Conservation (phyloP, 2,329 filamentous ascomycete genomes). For the Thelonectria blattea region DNA sequence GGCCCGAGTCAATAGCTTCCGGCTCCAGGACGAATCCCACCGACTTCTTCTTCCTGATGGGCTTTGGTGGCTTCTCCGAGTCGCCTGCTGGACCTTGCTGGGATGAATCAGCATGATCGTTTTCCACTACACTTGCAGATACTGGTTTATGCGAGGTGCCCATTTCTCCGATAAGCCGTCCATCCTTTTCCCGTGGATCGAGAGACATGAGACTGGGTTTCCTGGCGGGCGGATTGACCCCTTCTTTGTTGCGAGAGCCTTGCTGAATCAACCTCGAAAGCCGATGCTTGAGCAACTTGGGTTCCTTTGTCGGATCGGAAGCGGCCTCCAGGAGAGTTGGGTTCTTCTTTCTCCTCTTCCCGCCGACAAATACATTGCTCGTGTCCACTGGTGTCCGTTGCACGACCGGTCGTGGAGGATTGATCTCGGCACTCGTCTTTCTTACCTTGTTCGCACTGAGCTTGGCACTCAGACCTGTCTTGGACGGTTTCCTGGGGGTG, state of each 20-base stretch:
- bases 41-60: slow-evolving; percentile 32
- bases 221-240: slow-evolving; percentile 46
- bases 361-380: slow-evolving; percentile 54
- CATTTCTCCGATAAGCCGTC: background rate
- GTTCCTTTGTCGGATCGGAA: slow-evolving; percentile 48
- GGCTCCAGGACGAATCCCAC: slow-evolving; percentile 34
- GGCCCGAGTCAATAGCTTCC: slow-evolving; percentile 23
- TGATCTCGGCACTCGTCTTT: slow-evolving; percentile 8
- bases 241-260: slow-evolving; percentile 51
- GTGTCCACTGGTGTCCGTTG: slow-evolving; percentile 17
- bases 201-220: slow-evolving; percentile 40
- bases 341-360: slow-evolving; percentile 47
- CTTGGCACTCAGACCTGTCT: slow-evolving; percentile 12
- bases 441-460: slow-evolving; percentile 1
- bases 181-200: slow-evolving; percentile 29
- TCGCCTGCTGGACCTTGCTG: background rate
- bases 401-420: slow-evolving; percentile 11
- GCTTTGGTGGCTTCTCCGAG: background rate
- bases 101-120: background rate
- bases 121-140: slow-evolving; percentile 16
- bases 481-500: background rate
- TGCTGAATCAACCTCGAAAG: slow-evolving; percentile 50
- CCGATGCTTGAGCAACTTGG: slow-evolving; percentile 48
- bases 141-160: background rate
- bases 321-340: slow-evolving; percentile 47